Conservation (phyloP, 768 basidiomycete genomes). For the Hygrophoropsis aurantiaca region DNA sequence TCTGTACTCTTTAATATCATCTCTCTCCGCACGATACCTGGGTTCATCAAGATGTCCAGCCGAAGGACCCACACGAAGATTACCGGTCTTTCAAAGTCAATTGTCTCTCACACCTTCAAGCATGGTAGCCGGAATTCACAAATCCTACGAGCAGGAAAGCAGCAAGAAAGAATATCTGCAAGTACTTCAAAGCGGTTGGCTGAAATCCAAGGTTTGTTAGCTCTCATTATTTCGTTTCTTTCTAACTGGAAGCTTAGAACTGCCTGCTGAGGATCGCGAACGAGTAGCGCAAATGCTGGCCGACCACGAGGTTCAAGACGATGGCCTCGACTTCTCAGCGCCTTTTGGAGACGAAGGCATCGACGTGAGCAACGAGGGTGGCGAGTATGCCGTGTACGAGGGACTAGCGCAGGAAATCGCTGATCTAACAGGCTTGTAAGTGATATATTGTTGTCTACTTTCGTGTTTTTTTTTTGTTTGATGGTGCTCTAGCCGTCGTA, state of each 20-base stretch:
- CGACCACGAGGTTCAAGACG: background rate
- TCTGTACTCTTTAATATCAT: no score
- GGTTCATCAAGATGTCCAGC: no score
- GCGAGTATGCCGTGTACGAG: conserved; percentile 1
- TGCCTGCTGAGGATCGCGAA: background rate
- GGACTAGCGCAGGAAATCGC: background rate
- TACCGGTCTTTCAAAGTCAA: no score
- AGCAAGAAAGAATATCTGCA: no score
- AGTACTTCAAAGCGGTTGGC: no score
- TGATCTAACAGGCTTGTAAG: background rate
- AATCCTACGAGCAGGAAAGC: no score
- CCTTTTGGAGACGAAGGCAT: conserved; percentile 1
- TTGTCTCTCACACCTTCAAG: no score
- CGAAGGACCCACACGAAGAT: no score
- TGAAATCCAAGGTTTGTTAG: background rate
- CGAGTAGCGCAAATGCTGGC: no score
- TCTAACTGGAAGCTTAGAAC: background rate
- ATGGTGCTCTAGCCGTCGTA: background rate
- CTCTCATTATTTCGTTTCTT: background rate
- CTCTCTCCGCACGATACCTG: no score
- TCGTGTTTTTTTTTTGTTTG: background rate
- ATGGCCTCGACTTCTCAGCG: background rate
- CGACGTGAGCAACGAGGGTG: conserved; percentile 1
- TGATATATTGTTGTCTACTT: background rate
- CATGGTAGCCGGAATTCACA: no score